Base-by-base conservation (phyloP, 345 rosid genomes). In the Gossypium mustelinum region DNA sequence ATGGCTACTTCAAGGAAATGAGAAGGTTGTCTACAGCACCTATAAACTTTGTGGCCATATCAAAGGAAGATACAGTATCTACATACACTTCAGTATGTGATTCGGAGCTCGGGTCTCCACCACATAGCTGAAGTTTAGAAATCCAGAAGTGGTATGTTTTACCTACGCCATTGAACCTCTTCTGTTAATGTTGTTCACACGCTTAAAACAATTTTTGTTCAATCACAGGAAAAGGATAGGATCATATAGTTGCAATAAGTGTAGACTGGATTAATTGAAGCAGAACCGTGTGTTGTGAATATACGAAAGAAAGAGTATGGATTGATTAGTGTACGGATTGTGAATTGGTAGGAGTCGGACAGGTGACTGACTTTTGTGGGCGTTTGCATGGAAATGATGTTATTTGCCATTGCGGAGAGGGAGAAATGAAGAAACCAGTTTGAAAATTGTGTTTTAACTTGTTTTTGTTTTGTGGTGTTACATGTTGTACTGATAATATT, bases 21-120 rank as follows among this genome's bases (percentile, higher is more conserved):
- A 89, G 97, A 80, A 88, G 93, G 87, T 79, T 91, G 72, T 84
- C 97, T 25, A 85, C 92, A 2, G 90, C 91, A 25, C 99, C 98
- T 0, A 79, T 91, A 69, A 95, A 95, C 85, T 93, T 83, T 65
- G 97, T 91, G 34, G 91, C 93, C 51, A 83, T 95, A n/a, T 83
- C 89, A 50, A 95, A 95, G 83, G 99, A 92, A 74, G 98, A 95
- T 78, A 82, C 96, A 14, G 85, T 88, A 79, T 95, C 93, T 7
- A 77, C 95, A 2, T 93, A 90, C 84, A 91, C 99, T 43, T 95
- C 98, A 12, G 65, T 90, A 1, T 89, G 89, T 60, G 96, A 87
- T 76, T 95, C 96, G 56, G 98, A 95, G 78, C 89, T 86, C 5
- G 96, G 84, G 70, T 95, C 98, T 61, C 99, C 97, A 72, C 90